These are phyloP conservation scores for Oryza glaberrima DNA, from an alignment of 176 grass and related monocot genomes.

Conservation along the genomic window DNA sequence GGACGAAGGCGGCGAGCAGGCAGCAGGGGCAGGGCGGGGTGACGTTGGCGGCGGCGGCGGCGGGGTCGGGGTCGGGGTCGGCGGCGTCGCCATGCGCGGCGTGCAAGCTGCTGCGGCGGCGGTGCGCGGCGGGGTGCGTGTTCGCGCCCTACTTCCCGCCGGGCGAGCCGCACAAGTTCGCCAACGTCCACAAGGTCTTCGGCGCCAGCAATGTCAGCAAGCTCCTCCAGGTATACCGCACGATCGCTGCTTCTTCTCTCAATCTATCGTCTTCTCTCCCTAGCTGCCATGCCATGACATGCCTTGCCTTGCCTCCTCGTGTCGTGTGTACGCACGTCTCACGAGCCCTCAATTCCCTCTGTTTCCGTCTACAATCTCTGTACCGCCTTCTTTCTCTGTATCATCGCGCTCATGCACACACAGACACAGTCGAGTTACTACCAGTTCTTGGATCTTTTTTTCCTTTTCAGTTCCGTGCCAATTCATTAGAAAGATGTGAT, in stretches of 20 bases:
- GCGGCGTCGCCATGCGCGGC: slow-evolving; percentile 65
- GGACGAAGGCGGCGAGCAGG: slow-evolving; percentile 30
- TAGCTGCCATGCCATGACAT: no score
- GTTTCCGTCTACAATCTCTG: no score
- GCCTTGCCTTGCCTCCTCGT: no score
- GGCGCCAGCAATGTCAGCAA: slow-evolving; percentile 98
- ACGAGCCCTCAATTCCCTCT: no score
- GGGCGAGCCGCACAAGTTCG: slow-evolving; percentile 78
- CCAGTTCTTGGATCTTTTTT: background rate
- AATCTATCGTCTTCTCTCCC: no score
- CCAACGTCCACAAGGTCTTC: slow-evolving; percentile 85
- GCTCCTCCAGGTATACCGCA: slow-evolving; percentile 66
- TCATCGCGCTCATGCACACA: no score
- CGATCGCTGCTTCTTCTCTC: background rate
- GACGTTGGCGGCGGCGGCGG: background rate
- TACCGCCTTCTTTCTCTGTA: no score
- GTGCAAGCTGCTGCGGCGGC: slow-evolving; percentile 80
- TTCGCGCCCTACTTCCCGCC: slow-evolving; percentile 86
- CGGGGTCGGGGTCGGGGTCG: background rate
- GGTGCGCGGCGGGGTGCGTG: slow-evolving; percentile 71
- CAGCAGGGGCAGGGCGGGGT: slow-evolving; percentile 17
- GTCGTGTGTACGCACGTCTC: no score
- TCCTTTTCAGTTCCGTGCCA: background rate
- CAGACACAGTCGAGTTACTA: background rate
- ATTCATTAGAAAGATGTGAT: background rate